Percentiles rank a stretch among this genome's conserved stretches.
Evolutionary conservation across 2,329 filamentous ascomycete genomes (phyloP).

Genomic region (Xylaria multiplex): DNA sequence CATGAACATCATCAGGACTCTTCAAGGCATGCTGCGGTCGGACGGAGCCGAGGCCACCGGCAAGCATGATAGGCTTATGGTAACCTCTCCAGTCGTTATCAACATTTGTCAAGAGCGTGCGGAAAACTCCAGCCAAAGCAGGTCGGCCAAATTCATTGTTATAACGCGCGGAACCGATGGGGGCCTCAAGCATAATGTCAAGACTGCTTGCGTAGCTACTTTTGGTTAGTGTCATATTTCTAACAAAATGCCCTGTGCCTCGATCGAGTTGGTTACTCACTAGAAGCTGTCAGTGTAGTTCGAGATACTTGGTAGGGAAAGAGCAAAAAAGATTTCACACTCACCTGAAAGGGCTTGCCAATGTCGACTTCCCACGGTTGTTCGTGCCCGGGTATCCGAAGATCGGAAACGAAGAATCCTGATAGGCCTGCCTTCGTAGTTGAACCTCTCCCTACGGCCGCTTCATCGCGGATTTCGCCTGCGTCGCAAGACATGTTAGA

Average conservation of each 20-base stretch:
- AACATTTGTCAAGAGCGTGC: conserved; percentile 76
- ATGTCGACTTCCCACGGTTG: conserved; percentile 93
- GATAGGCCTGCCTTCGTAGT: conserved; percentile 90
- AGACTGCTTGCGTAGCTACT: conserved; percentile 82
- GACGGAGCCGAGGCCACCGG: conserved; percentile 92
- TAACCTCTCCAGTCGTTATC: conserved; percentile 80
- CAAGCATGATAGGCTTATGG: conserved; percentile 90
- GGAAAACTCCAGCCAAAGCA: conserved; percentile 87
- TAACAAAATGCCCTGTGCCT: neutral
- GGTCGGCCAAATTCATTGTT: conserved; percentile 96
- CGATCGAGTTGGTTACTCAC: conserved; percentile 18
- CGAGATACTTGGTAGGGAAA: neutral
- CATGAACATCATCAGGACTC: conserved; percentile 77
- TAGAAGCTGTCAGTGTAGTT: conserved; percentile 24
- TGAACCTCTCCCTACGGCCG: conserved; percentile 91
- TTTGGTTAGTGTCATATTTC: conserved; percentile 17
- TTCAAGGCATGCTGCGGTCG: conserved; percentile 92
- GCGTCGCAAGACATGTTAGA: conserved; percentile 14
- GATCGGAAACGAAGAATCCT: conserved; percentile 95
- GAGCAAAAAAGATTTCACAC: neutral
- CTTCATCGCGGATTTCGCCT: conserved; percentile 73
- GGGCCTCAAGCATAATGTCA: conserved; percentile 97
- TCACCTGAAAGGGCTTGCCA: conserved; percentile 80
- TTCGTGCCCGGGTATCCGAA: conserved; percentile 83
- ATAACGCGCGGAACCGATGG: conserved; percentile 92